Conservation (phyloP, 106 monocot species). For the Posidonia australis region DNA sequence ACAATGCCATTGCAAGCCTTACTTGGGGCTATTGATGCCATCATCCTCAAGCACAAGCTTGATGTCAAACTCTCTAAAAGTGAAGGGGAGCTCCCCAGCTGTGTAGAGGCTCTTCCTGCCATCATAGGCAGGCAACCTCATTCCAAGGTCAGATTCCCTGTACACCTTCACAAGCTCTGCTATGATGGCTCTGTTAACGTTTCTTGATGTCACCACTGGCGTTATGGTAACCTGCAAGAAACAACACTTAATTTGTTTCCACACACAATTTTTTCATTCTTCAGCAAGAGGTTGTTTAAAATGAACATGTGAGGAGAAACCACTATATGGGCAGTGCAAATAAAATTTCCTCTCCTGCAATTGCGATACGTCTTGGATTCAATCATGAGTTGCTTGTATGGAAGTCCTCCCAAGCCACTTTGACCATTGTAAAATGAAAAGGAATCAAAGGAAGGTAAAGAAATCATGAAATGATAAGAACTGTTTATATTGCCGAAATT, state of each 20-base stretch:
- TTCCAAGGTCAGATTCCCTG: slow-evolving; percentile 53
- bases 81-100: slow-evolving; percentile 62
- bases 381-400: too few relatives aligned
- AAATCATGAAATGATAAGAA: too few relatives aligned
- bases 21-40: slow-evolving; percentile 5
- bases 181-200: slow-evolving; percentile 52
- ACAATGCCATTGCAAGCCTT: neutral
- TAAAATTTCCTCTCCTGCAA: too few relatives aligned
- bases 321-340: too few relatives aligned
- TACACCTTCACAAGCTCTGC: slow-evolving; percentile 58
- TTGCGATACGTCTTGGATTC: too few relatives aligned
- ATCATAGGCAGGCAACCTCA: slow-evolving; percentile 79
- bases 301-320: neutral
- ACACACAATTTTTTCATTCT: neutral
- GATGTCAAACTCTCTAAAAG: slow-evolving; percentile 52
- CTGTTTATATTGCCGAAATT: too few relatives aligned
- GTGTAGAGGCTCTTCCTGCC: slow-evolving; percentile 81
- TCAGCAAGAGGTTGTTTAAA: neutral
- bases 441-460: too few relatives aligned
- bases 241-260: neutral
- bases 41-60: slow-evolving; percentile 47
- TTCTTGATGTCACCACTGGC: slow-evolving; percentile 50
- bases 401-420: too few relatives aligned
- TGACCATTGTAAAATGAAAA: too few relatives aligned
- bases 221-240: slow-evolving; percentile 52